A percentile compares a stretch with the other conserved stretches of the same genome.
Conservation (phyloP, 495 filamentous ascomycete species). For the Lentithecium fluviatile region DNA sequence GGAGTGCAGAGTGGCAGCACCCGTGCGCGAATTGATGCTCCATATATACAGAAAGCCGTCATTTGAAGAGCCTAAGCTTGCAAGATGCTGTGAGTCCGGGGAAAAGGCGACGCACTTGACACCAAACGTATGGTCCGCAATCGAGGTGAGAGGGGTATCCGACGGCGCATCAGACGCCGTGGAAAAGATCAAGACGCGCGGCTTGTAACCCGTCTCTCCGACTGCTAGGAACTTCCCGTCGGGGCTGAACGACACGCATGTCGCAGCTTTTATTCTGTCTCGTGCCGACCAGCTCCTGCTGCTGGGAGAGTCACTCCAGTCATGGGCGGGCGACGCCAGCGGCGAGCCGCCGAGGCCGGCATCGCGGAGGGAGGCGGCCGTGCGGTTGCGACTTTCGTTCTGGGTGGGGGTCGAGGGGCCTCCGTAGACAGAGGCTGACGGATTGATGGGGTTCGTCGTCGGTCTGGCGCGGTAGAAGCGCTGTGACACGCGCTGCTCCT, state of each 20-base stretch:
- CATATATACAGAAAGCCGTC: slow-evolving; percentile 95
- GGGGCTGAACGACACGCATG: slow-evolving; percentile 86
- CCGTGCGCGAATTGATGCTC: slow-evolving; percentile 78
- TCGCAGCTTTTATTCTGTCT: slow-evolving; percentile 91
- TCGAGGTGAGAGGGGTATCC: slow-evolving; percentile 78
- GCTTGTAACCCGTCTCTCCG: slow-evolving; percentile 94
- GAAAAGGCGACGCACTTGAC: slow-evolving; percentile 88
- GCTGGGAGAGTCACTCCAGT: slow-evolving; percentile 59
- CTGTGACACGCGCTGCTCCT: slow-evolving; percentile 68
- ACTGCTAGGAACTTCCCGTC: slow-evolving; percentile 88
- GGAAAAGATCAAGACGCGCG: slow-evolving; percentile 85
- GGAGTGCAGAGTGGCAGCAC: slow-evolving; percentile 79
- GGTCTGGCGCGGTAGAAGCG: slow-evolving; percentile 89
- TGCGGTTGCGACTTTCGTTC: slow-evolving; percentile 62
- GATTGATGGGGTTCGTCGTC: slow-evolving; percentile 66
- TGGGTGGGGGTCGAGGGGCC: slow-evolving; percentile 63
- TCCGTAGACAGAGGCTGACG: slow-evolving; percentile 47
- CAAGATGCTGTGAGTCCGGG: slow-evolving; percentile 79
- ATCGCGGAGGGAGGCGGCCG: slow-evolving; percentile 56
- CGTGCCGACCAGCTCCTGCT: slow-evolving; percentile 77
- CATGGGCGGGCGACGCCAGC: slow-evolving; percentile 46
- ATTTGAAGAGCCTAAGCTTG: slow-evolving; percentile 81
- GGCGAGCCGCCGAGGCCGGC: slow-evolving; percentile 47
- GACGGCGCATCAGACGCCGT: slow-evolving; percentile 69
- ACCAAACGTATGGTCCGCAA: slow-evolving; percentile 88